Percentiles rank a stretch among this genome's conserved stretches.
Conservation (phyloP, 805 yeast species). For the Metschnikowia kofuensis region DNA sequence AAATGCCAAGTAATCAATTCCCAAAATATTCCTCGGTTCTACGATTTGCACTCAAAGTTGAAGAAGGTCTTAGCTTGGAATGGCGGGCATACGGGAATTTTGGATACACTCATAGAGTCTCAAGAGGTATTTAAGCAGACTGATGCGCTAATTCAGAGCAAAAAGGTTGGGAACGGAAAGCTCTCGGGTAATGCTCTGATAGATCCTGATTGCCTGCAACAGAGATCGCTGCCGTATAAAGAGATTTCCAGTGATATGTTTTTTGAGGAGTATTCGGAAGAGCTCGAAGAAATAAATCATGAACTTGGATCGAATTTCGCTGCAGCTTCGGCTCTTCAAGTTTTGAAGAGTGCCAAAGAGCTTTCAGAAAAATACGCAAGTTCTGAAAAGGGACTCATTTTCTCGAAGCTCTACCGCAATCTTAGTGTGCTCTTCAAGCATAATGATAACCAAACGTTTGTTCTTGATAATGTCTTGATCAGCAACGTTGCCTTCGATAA, state of each 20-base stretch:
- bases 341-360: constrained; percentile 19
- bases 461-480: constrained; percentile 34
- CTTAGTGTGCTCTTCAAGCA: constrained; percentile 30
- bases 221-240: constrained; percentile 14
- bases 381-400: constrained; percentile 19
- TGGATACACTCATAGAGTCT: constrained; percentile 55
- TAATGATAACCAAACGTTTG: constrained; percentile 30
- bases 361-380: constrained; percentile 1
- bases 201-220: too few species aligned
- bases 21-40: constrained; percentile 5
- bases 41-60: constrained; percentile 7
- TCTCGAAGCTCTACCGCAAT: constrained; percentile 29
- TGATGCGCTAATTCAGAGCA: constrained; percentile 11
- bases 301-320: constrained; percentile 21
- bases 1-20: too few species aligned
- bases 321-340: constrained; percentile 4
- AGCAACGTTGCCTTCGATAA: constrained; percentile 26
- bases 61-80: constrained; percentile 27
- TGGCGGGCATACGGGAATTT: constrained; percentile 56
- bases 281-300: constrained; percentile 24
- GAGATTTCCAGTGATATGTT: constrained; percentile 34
- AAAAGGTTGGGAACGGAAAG: not conserved
- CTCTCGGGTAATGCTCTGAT: too few species aligned
- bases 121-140: constrained; percentile 28
- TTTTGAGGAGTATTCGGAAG: constrained; percentile 33